A percentile compares a stretch with the other conserved stretches of the same genome.
phyloP scores from a whole-genome alignment of 2,329 filamentous ascomycete genomes.

The Fusarium mangiferae region DNA sequence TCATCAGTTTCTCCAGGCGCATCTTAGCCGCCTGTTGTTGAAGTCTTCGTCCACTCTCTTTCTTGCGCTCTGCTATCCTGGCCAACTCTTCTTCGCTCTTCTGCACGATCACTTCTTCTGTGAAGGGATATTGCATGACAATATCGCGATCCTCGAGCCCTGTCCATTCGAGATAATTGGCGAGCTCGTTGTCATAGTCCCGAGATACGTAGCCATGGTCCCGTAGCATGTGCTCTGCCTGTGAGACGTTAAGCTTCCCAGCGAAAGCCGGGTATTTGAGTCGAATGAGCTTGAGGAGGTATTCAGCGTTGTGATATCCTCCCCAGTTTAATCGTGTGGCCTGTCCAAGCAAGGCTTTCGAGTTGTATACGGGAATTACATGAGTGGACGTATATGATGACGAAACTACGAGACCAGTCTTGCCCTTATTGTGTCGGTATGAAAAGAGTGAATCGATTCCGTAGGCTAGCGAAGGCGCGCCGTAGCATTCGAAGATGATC shows the following conservation, averaged over 20 bases:
- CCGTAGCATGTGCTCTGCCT: slow-evolving; percentile 86
- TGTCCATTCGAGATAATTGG: slow-evolving; percentile 85
- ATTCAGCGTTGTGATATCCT: slow-evolving; percentile 88
- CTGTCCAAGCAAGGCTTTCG: slow-evolving; percentile 84
- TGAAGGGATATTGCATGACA: slow-evolving; percentile 92
- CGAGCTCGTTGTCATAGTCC: slow-evolving; percentile 83
- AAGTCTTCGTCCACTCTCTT: slow-evolving; percentile 88
- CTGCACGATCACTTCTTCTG: slow-evolving; percentile 87
- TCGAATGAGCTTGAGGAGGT: slow-evolving; percentile 86
- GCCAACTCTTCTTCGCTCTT: slow-evolving; percentile 96
- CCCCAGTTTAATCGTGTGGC: slow-evolving; percentile 95
- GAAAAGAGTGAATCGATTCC: slow-evolving; percentile 98
- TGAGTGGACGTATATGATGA: slow-evolving; percentile 95
- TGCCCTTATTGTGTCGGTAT: slow-evolving; percentile 90
- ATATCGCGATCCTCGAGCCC: slow-evolving; percentile 89
- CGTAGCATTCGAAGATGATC: slow-evolving; percentile 96
- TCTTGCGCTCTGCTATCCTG: slow-evolving; percentile 89
- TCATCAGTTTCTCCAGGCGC: slow-evolving; percentile 92
- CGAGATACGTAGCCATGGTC: slow-evolving; percentile 91
- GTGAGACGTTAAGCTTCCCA: slow-evolving; percentile 84
- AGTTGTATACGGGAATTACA: slow-evolving; percentile 90
- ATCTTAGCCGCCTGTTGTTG: slow-evolving; percentile 98
- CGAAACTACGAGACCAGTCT: slow-evolving; percentile 87
- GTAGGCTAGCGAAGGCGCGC: slow-evolving; percentile 87
- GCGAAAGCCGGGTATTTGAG: slow-evolving; percentile 93